Conservation (phyloP, 306 rosid genomes). For the Ormosia semicastrata region DNA sequence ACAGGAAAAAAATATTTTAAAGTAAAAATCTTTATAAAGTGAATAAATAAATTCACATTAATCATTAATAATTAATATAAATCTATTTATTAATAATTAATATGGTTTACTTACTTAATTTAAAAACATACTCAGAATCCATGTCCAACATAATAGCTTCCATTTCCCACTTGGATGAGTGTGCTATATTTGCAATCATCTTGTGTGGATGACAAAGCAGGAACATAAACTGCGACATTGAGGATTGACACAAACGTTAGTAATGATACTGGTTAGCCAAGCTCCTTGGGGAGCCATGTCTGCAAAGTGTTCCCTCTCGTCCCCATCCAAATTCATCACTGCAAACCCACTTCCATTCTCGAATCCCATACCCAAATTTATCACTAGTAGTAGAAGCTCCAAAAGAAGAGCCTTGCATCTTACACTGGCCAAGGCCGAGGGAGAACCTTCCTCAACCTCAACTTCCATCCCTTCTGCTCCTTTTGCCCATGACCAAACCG, state of each 20-base stretch:
- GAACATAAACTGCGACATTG: background rate
- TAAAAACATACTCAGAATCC: no score
- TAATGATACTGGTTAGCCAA: conserved; percentile 60
- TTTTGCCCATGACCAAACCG: conserved; percentile 44
- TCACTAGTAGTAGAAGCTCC: conserved; percentile 24
- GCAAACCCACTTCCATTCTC: conserved; percentile 51
- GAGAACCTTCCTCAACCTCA: conserved; percentile 39
- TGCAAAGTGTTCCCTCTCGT: conserved; percentile 39
- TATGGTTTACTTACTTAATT: no score
- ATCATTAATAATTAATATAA: no score
- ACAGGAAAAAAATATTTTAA: no score
- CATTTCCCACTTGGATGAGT: no score
- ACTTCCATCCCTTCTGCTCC: conserved; percentile 34
- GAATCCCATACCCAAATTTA: conserved; percentile 36
- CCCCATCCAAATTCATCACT: conserved; percentile 42
- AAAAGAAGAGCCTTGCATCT: conserved; percentile 46
- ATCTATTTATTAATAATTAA: no score
- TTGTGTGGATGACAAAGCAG: background rate
- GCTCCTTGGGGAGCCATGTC: conserved; percentile 55
- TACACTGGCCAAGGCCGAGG: conserved; percentile 57
- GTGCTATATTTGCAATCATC: background rate
- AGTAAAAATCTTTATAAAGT: no score
- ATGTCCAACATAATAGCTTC: no score
- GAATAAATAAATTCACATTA: no score
- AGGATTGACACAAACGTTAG: conserved; percentile 4